These are phyloP conservation scores for Alternaria atra DNA, from an alignment of 2,329 filamentous ascomycete genomes.

Conservation along the genomic window DNA sequence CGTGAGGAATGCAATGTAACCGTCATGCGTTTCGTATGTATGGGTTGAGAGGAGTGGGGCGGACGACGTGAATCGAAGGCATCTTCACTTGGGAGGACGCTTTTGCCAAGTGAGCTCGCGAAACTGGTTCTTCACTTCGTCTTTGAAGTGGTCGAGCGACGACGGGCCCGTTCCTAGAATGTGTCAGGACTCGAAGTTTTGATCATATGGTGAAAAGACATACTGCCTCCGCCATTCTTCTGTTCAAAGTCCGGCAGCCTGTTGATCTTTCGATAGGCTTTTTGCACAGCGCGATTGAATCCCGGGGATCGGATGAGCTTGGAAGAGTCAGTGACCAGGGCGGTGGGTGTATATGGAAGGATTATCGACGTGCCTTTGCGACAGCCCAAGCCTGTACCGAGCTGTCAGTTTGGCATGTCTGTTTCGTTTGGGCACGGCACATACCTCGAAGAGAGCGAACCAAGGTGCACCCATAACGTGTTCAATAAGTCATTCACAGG, in stretches of 20 bases:
- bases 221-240: slow-evolving; percentile 55
- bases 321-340: background rate
- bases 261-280: slow-evolving; percentile 59
- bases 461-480: slow-evolving; percentile 38
- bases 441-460: slow-evolving; percentile 46
- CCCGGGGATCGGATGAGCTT: slow-evolving; percentile 63
- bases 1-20: background rate
- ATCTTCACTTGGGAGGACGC: slow-evolving; percentile 38
- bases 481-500: background rate
- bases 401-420: slow-evolving; percentile 28
- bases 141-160: slow-evolving; percentile 61
- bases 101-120: slow-evolving; percentile 50
- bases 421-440: slow-evolving; percentile 14
- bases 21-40: background rate
- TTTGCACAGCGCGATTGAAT: slow-evolving; percentile 64
- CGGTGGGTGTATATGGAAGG: background rate
- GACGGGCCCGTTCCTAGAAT: slow-evolving; percentile 45
- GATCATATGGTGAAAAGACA: slow-evolving; percentile 41
- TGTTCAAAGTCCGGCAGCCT: slow-evolving; percentile 54
- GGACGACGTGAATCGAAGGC: background rate
- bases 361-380: slow-evolving; percentile 39
- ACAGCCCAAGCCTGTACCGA: slow-evolving; percentile 50
- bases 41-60: slow-evolving; percentile 1
- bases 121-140: slow-evolving; percentile 63
- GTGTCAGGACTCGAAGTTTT: background rate